phyloP scores from a whole-genome alignment of 495 filamentous ascomycete species.

The Penicillium coprophilum region DNA sequence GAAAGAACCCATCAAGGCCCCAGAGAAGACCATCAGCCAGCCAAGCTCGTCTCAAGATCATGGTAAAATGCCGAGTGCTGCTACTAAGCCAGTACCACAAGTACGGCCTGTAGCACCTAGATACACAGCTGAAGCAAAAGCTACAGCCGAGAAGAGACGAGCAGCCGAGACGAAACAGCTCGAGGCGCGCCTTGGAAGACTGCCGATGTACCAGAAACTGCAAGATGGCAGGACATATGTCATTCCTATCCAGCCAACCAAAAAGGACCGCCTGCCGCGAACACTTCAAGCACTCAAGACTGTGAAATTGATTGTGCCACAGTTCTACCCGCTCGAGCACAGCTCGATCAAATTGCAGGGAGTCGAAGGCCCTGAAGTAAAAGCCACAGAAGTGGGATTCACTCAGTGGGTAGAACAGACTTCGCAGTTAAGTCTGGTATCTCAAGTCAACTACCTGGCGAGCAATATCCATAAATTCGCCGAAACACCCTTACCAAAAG shows the following conservation, averaged over 20 bases:
- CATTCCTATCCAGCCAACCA: constrained; percentile 69
- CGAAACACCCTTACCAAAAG: constrained; percentile 44
- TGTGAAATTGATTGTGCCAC: constrained; percentile 68
- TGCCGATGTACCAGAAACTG: constrained; percentile 65
- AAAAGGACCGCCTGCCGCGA: constrained; percentile 59
- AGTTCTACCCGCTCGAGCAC: constrained; percentile 69
- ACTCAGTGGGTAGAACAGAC: constrained; percentile 54
- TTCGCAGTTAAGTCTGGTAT: constrained; percentile 64
- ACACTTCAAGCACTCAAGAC: constrained; percentile 62
- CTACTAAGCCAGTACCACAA: constrained; percentile 9
- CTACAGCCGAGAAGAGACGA: constrained; percentile 61
- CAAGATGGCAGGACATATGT: constrained; percentile 66
- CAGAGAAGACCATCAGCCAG: constrained; percentile 43
- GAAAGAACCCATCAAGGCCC: constrained; percentile 47
- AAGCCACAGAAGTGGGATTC: constrained; percentile 65
- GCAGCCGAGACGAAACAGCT: constrained; percentile 69
- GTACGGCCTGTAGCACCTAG: constrained; percentile 36
- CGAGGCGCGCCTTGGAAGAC: constrained; percentile 72
- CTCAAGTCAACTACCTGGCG: constrained; percentile 72
- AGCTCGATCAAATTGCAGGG: constrained; percentile 65
- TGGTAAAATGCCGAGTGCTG: not conserved
- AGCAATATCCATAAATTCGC: constrained; percentile 73
- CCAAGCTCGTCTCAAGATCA: constrained; percentile 9
- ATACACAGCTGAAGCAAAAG: constrained; percentile 57
- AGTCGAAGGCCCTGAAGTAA: constrained; percentile 59